Evolutionary conservation across 2,329 filamentous ascomycete species (phyloP).

Genomic region (Fusarium aywerte): DNA sequence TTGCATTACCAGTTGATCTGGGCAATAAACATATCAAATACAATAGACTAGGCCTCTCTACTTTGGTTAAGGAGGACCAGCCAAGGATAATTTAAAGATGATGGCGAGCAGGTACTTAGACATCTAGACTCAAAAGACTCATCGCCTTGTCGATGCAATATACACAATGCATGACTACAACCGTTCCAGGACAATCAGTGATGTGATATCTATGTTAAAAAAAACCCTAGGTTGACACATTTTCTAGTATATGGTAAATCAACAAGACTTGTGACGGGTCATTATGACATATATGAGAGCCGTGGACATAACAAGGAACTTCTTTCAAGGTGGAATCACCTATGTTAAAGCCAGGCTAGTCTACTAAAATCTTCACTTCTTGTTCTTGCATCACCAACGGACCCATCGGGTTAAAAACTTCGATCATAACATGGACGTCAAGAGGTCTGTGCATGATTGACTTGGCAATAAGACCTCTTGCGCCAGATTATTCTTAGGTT

Average conservation of each 20-base stretch:
- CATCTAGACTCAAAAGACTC: constrained; percentile 11
- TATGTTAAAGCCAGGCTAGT: no score
- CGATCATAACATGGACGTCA: no score
- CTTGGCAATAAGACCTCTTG: no score
- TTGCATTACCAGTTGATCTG: constrained; percentile 6
- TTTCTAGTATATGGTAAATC: not conserved
- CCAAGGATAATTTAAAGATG: not conserved
- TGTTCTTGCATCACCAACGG: no score
- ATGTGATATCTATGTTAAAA: not conserved
- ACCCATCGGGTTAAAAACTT: no score
- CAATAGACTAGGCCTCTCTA: constrained; percentile 10
- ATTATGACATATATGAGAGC: not conserved
- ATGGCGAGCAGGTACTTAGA: constrained; percentile 17
- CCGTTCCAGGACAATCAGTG: not conserved
- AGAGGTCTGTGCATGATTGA: no score
- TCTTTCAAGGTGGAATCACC: no score
- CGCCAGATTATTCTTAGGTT: no score
- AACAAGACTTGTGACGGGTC: not conserved
- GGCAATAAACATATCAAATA: not conserved
- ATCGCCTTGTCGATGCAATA: constrained; percentile 4
- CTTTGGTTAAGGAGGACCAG: not conserved
- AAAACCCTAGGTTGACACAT: not conserved
- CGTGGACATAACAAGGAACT: no score
- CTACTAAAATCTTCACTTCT: no score
- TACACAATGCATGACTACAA: not conserved